A percentile compares a stretch with the other conserved stretches of the same genome.
phyloP scores from a whole-genome alignment of 2,329 filamentous ascomycete species.

The Bipolaris sorokiniana region DNA sequence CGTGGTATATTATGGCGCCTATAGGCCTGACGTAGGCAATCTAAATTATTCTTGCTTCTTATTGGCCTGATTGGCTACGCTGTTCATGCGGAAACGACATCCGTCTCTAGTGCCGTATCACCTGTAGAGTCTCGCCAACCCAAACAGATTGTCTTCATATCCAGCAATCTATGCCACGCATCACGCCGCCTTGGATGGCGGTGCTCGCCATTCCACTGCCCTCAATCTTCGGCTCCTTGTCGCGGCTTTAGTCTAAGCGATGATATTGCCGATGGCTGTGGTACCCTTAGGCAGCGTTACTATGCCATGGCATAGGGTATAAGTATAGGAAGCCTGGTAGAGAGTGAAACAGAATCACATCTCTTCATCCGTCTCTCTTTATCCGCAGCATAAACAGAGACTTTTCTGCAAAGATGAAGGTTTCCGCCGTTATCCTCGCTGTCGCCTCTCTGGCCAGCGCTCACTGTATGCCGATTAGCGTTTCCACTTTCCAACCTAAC shows the following conservation, averaged over 20 bases:
- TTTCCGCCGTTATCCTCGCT: slow-evolving; percentile 4
- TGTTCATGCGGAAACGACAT: slow-evolving; percentile 5
- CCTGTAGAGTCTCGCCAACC: neutral
- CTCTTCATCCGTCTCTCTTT: slow-evolving; percentile 1
- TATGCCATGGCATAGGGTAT: neutral
- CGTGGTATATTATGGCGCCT: neutral
- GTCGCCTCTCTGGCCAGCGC: slow-evolving; percentile 10
- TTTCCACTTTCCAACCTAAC: no score
- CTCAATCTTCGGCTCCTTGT: neutral
- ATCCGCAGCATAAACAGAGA: neutral
- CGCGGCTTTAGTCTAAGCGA: neutral
- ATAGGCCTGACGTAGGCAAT: slow-evolving; percentile 15
- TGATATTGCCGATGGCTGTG: slow-evolving; percentile 5
- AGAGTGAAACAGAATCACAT: neutral
- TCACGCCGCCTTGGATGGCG: neutral
- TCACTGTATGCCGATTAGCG: slow-evolving; percentile 7
- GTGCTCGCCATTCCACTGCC: neutral
- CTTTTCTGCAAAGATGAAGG: slow-evolving; percentile 7
- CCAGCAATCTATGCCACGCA: slow-evolving; percentile 9
- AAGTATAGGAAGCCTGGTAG: slow-evolving; percentile 6
- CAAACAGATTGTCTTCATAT: slow-evolving; percentile 13
- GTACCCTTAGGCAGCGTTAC: neutral
- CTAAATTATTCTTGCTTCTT: neutral
- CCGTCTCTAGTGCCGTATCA: slow-evolving; percentile 6
- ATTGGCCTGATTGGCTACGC: slow-evolving; percentile 1